phyloP scores from a whole-genome alignment of 2,329 filamentous ascomycete species.

The Penicillium sp. region DNA sequence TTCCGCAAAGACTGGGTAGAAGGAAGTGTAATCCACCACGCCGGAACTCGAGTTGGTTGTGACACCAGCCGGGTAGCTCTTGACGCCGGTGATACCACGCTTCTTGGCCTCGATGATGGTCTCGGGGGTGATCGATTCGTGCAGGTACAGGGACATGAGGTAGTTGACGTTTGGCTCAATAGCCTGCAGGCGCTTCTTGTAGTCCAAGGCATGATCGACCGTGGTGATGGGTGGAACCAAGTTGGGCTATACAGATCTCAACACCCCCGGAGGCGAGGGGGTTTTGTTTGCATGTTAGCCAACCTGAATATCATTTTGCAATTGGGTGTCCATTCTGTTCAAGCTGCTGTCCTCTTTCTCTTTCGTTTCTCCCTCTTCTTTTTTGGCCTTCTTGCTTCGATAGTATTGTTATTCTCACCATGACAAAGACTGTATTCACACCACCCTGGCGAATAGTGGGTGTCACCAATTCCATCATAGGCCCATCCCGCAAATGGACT shows the following conservation, averaged over 20 bases:
- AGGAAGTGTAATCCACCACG: conserved; percentile 40
- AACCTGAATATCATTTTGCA: no score
- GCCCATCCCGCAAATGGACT: conserved; percentile 64
- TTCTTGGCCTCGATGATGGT: conserved; percentile 67
- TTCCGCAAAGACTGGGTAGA: conserved; percentile 65
- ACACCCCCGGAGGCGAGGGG: no score
- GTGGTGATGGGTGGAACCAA: conserved; percentile 59
- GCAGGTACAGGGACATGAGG: conserved; percentile 68
- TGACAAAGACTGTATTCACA: conserved; percentile 57
- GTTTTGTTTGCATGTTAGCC: no score
- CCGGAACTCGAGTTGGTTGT: conserved; percentile 54
- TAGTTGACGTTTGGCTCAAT: conserved; percentile 60
- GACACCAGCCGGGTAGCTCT: conserved; percentile 41
- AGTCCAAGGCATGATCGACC: conserved; percentile 58
- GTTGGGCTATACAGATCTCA: conserved; percentile 48
- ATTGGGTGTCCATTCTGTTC: no score
- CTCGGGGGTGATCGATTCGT: conserved; percentile 59
- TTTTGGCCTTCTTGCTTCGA: not conserved
- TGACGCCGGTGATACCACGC: conserved; percentile 65
- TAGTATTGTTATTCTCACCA: conserved; percentile 32
- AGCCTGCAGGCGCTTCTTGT: conserved; percentile 55
- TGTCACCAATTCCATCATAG: conserved; percentile 54
- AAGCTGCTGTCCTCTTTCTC: no score
- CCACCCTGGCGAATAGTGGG: conserved; percentile 55
- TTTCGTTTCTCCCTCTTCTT: not conserved